Evolutionary conservation across 2,329 filamentous ascomycete species (phyloP).

Genomic region (Fusarium udum): DNA sequence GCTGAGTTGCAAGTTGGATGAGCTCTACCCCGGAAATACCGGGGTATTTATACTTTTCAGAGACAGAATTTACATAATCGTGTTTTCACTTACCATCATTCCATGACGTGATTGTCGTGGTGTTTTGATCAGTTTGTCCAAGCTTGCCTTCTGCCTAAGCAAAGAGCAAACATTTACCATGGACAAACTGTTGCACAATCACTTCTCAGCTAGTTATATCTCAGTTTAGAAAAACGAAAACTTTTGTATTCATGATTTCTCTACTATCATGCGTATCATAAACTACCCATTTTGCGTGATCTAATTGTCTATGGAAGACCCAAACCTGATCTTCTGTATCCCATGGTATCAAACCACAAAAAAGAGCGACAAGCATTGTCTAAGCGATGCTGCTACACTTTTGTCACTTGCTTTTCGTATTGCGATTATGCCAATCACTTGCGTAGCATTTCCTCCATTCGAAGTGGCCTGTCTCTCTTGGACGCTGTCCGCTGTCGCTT

Average conservation of each 20-base stretch:
- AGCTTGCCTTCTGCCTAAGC: neutral
- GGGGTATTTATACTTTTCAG: neutral
- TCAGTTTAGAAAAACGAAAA: neutral
- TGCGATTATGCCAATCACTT: neutral
- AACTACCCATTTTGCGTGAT: neutral
- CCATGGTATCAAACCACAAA: neutral
- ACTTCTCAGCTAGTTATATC: neutral
- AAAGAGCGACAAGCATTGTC: neutral
- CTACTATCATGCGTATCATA: neutral
- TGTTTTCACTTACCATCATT: neutral
- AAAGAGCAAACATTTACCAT: rapidly evolving
- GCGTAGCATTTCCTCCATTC: no score
- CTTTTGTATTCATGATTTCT: neutral
- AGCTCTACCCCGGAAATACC: rapidly evolving
- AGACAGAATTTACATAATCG: neutral
- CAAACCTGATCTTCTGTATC: neutral
- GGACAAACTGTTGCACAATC: neutral
- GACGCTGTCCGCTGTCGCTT: neutral
- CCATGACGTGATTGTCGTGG: rapidly evolving
- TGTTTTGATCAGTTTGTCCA: neutral
- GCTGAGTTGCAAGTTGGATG: neutral
- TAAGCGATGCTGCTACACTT: neutral
- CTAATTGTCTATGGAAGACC: neutral
- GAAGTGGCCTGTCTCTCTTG: neutral
- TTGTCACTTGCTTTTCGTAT: neutral